These are phyloP conservation scores for Parasarocladium wereldwijsianum DNA, from an alignment of 2,329 filamentous ascomycete species.

Conservation along the genomic window DNA sequence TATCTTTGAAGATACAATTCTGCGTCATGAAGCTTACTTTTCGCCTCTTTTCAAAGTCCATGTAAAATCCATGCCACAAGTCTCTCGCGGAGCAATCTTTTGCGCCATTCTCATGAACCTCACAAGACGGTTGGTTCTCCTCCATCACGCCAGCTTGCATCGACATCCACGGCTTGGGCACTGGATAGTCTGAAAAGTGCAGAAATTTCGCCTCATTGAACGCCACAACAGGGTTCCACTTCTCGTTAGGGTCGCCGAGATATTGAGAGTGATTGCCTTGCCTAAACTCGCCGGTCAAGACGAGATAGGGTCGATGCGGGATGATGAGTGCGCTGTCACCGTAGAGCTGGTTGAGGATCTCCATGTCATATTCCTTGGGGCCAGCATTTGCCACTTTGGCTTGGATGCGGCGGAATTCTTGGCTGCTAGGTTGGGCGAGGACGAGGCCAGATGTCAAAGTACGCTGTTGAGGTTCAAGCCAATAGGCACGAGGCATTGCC, in stretches of 20 bases:
- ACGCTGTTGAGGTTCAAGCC: slow-evolving; percentile 37
- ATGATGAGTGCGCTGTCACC: slow-evolving; percentile 42
- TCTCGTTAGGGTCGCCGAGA: slow-evolving; percentile 22
- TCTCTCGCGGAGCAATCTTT: slow-evolving; percentile 21
- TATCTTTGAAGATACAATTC: no score
- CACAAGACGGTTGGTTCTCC: slow-evolving; percentile 10
- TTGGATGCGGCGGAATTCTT: slow-evolving; percentile 27
- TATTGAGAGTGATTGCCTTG: slow-evolving; percentile 28
- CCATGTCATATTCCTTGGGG: slow-evolving; percentile 46
- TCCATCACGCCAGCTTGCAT: slow-evolving; percentile 5
- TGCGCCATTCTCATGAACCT: slow-evolving; percentile 33
- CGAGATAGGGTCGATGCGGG: slow-evolving; percentile 46
- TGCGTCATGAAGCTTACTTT: no score
- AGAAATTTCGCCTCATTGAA: slow-evolving; percentile 48
- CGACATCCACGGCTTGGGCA: slow-evolving; percentile 39
- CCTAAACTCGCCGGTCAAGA: slow-evolving; percentile 48
- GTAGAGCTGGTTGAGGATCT: slow-evolving; percentile 50
- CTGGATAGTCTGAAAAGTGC: slow-evolving; percentile 12
- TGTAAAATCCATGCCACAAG: slow-evolving; percentile 27
- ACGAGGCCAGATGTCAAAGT: slow-evolving; percentile 48
- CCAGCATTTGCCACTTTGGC: slow-evolving; percentile 10
- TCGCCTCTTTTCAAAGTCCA: slow-evolving; percentile 27
- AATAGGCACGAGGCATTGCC: slow-evolving; percentile 59
- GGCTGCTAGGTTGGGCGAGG: slow-evolving; percentile 41
- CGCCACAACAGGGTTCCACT: slow-evolving; percentile 38